Percentiles rank a stretch among this genome's conserved stretches.
Evolutionary conservation across 257 asterid genomes (phyloP).

Genomic region (Misopates orontium): DNA sequence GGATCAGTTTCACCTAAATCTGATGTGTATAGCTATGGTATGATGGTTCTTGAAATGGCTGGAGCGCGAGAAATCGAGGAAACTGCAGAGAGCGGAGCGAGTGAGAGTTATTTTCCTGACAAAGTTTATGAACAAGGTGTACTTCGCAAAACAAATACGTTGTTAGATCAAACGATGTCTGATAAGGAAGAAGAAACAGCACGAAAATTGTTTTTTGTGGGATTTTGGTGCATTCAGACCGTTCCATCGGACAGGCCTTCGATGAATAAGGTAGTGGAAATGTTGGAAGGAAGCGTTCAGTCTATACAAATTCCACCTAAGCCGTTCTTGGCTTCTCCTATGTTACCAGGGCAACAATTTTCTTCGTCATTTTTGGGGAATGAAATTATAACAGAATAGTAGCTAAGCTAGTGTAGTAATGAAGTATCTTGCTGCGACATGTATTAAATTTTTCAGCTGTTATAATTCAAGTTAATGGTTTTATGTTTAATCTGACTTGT

Average conservation of each 20-base stretch:
- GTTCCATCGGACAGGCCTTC: constrained; percentile 46
- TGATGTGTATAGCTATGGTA: constrained; percentile 58
- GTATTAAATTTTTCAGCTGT: too few relatives aligned
- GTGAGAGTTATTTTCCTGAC: constrained; percentile 45
- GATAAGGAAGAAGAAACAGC: constrained; percentile 36
- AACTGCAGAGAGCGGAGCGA: constrained; percentile 6
- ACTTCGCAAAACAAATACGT: constrained; percentile 22
- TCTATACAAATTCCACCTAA: constrained; percentile 47
- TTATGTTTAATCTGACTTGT: too few relatives aligned
- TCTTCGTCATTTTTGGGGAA: background rate
- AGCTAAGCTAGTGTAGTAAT: too few relatives aligned
- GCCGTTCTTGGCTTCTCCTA: constrained; percentile 31
- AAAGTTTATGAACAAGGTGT: constrained; percentile 39
- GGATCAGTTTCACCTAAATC: constrained; percentile 58
- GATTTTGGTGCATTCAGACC: constrained; percentile 56
- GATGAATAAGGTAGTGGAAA: constrained; percentile 45
- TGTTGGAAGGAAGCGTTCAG: constrained; percentile 43
- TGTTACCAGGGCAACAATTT: background rate
- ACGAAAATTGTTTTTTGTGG: constrained; percentile 44
- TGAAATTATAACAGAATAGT: too few relatives aligned
- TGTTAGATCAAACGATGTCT: constrained; percentile 11
- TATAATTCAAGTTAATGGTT: too few relatives aligned
- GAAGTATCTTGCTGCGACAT: too few relatives aligned
- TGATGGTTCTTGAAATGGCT: constrained; percentile 61
- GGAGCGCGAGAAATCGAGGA: constrained; percentile 31